Evolutionary conservation across 768 basidiomycete genomes (phyloP).

Genomic region (Naganishia randhawae): DNA sequence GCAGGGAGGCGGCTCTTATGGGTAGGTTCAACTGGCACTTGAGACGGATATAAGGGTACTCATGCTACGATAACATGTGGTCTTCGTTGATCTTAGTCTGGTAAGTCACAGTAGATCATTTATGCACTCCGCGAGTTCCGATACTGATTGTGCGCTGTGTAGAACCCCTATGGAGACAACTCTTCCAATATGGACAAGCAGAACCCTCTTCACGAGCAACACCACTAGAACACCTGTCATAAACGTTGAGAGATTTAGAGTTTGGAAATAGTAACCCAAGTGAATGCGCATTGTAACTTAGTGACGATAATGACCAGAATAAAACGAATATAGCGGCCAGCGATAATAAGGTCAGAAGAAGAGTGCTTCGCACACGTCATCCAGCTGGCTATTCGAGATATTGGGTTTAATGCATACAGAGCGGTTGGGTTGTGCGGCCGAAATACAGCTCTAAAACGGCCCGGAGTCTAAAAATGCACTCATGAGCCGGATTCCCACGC

Average conservation of each 20-base stretch:
- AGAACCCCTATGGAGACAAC: conserved; percentile 20
- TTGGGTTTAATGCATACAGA: no score
- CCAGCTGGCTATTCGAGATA: no score
- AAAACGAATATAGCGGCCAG: background rate
- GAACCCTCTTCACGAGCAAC: conserved; percentile 14
- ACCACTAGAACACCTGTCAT: conserved; percentile 4
- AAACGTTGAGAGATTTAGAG: background rate
- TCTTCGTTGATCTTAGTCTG: background rate
- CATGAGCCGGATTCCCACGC: background rate
- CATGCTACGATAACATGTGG: background rate
- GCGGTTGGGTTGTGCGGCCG: no score
- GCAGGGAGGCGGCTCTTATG: conserved; percentile 7
- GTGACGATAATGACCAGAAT: background rate
- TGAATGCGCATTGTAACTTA: background rate
- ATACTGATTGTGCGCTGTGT: background rate
- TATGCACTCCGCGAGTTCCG: background rate
- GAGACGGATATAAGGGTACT: background rate
- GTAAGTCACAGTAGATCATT: background rate
- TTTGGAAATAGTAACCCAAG: background rate
- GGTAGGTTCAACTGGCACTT: background rate
- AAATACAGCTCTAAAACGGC: background rate
- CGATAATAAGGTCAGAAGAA: background rate
- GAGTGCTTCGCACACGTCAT: background rate
- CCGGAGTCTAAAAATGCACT: no score
- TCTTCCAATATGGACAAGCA: conserved; percentile 21